Base-by-base conservation (phyloP, 805 yeast genomes). In the Metschnikowia colocasiae region DNA sequence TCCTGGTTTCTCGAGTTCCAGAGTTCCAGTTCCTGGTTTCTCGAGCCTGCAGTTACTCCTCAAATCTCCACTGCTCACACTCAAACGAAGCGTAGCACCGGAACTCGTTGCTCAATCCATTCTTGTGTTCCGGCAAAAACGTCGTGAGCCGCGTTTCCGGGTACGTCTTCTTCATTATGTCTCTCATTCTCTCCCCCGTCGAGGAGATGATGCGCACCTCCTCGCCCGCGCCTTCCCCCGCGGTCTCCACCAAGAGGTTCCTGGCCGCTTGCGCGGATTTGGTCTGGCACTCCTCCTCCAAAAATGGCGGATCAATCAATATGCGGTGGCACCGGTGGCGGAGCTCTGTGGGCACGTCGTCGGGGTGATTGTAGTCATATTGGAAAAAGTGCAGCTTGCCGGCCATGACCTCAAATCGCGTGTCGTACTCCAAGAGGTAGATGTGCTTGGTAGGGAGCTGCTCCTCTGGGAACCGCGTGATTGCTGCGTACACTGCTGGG, bases 401-500 rank as follows among this genome's bases (percentile, higher is more conserved):
- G 1, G 89, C 88, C 46, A 90, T 67, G 12, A 84, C 69, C 50
- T 78, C 81, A 63, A 90, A 90, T 59, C 97, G 76, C 45, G 72
- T 78, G 61, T 91, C 97, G 60, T 60, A 86, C 62, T 91, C 97
- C 47, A 90, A 70, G 45, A 90, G 71, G 60, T 85, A 87, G 16
- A 89, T 82, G 43, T 85, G 78, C 45, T 80, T 58, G 0, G 89
- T 87, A 32, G 91, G 91, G 31, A 85, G 54, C 3, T 72, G 69
- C 6, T 63, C 64, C 7, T 64, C 63, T 3, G 80, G 79, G 43
- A 78, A 72, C 48, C 78, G 77, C 52, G 75, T 76, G 37, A 89
- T 78, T 0, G 92, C 94, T 1, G 95, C 95, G 67, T 84, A 90
- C 3, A 88, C 96, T 0, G 96, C 86, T 16, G 97, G 97, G 1